A percentile compares a stretch with the other conserved stretches of the same genome.
These are phyloP conservation scores for Jaenimonas drosophilae DNA, from an alignment of 208 protist genomes.

Conservation along the genomic window DNA sequence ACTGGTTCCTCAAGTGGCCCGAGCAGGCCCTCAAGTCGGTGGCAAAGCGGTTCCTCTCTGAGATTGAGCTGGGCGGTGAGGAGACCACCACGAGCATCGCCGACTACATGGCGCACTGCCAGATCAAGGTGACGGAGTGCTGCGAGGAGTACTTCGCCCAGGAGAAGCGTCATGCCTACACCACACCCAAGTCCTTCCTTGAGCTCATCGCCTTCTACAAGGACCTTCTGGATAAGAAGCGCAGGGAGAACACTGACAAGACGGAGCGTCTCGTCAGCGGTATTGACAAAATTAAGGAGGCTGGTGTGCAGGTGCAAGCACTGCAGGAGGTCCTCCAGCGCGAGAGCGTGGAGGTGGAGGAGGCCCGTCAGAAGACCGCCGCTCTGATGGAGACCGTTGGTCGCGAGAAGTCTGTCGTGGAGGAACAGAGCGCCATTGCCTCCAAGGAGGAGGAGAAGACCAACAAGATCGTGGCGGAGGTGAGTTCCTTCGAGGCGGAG, in stretches of 20 bases:
- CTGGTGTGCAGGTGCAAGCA: slow-evolving; percentile 84
- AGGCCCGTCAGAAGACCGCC: slow-evolving; percentile 91
- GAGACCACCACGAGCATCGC: slow-evolving; percentile 84
- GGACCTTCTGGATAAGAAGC: slow-evolving; percentile 89
- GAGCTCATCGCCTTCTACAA: slow-evolving; percentile 98
- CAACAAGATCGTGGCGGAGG: slow-evolving; percentile 92
- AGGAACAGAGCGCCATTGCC: slow-evolving; percentile 92
- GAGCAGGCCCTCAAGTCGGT: slow-evolving; percentile 96
- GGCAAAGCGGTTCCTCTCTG: slow-evolving; percentile 88
- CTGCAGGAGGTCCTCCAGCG: slow-evolving; percentile 85
- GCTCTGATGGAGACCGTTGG: slow-evolving; percentile 92
- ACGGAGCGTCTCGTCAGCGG: slow-evolving; percentile 90
- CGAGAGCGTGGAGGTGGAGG: slow-evolving; percentile 92
- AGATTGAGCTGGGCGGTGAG: slow-evolving; percentile 85
- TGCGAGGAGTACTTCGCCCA: slow-evolving; percentile 89
- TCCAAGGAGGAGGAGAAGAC: slow-evolving; percentile 94
- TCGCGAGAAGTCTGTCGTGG: slow-evolving; percentile 93
- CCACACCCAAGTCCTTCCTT: slow-evolving; percentile 98
- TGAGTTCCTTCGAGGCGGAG: slow-evolving; percentile 77
- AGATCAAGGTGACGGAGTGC: slow-evolving; percentile 91
- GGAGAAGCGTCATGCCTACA: slow-evolving; percentile 97
- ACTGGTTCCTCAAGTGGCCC: slow-evolving; percentile 99
- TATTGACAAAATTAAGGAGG: slow-evolving; percentile 92
- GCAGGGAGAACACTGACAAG: slow-evolving; percentile 83
- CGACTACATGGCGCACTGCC: slow-evolving; percentile 95